These are phyloP conservation scores for Solanum bukasovii DNA, from an alignment of 257 asterid genomes.

Conservation along the genomic window DNA sequence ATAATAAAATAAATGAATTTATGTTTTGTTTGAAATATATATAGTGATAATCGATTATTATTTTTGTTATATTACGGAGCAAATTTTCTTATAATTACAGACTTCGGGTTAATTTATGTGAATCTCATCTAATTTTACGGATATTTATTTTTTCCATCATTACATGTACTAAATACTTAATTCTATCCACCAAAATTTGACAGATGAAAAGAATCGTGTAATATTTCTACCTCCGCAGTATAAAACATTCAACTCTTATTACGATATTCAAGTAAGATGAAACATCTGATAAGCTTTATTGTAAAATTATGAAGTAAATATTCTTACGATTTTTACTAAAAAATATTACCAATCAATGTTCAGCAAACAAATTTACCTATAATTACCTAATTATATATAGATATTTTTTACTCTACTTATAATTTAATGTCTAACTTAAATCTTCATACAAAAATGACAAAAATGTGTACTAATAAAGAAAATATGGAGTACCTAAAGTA, in stretches of 20 bases:
- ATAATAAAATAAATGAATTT: neutral
- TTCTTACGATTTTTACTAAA: neutral
- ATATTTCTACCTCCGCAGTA: rapidly evolving
- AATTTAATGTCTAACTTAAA: neutral
- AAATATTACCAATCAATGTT: neutral
- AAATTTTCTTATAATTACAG: neutral
- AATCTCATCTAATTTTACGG: neutral
- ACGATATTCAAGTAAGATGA: no score
- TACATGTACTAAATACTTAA: neutral
- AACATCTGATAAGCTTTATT: neutral
- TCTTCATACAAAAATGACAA: neutral
- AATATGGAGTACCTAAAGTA: neutral
- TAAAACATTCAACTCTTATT: neutral
- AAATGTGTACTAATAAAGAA: neutral
- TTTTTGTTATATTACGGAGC: neutral
- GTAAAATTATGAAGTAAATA: neutral
- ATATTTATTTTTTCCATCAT: neutral
- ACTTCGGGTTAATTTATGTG: rapidly evolving
- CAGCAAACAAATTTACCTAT: neutral
- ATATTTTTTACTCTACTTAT: neutral
- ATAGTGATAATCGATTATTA: neutral
- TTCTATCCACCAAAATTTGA: neutral
- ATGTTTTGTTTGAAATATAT: neutral
- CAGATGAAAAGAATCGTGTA: neutral
- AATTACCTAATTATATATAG: neutral